Conservation (phyloP, 2,329 filamentous ascomycete species). For the Verruconis gallopava region DNA sequence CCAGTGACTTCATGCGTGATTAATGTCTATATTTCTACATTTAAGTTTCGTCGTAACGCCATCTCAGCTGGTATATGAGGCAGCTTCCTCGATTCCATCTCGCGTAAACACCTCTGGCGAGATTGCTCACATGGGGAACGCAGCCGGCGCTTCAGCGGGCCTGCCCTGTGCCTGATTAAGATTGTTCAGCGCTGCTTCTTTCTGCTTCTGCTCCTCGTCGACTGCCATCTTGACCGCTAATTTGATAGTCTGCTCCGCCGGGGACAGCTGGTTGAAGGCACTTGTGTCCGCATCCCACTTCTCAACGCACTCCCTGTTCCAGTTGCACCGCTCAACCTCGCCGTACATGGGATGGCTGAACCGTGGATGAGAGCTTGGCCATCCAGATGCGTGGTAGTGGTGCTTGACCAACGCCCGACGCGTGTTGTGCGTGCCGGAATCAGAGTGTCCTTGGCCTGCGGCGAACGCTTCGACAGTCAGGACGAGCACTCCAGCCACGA, state of each 20-base stretch:
- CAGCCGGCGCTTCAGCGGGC: too few species aligned
- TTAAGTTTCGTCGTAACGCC: too few species aligned
- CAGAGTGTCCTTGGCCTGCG: slow-evolving; percentile 59
- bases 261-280: slow-evolving; percentile 44
- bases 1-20: too few species aligned
- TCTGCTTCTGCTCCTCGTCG: slow-evolving; percentile 15
- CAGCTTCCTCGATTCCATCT: too few species aligned
- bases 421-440: slow-evolving; percentile 57
- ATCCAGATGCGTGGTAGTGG: slow-evolving; percentile 62
- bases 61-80: too few species aligned
- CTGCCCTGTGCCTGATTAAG: too few species aligned
- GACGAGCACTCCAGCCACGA: slow-evolving; percentile 51
- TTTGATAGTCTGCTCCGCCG: slow-evolving; percentile 45
- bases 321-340: slow-evolving; percentile 59
- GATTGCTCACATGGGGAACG: too few species aligned
- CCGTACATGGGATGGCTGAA: slow-evolving; percentile 57
- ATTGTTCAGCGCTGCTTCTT: too few species aligned
- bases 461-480: slow-evolving; percentile 61
- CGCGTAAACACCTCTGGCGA: too few species aligned
- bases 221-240: slow-evolving; percentile 13
- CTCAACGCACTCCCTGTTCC: slow-evolving; percentile 50
- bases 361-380: slow-evolving; percentile 54
- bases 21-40: too few species aligned
- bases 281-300: slow-evolving; percentile 54
- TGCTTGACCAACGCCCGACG: slow-evolving; percentile 56